Conservation (phyloP, 1,139 yeast species). For the Geotrichum cucujoidarum region DNA sequence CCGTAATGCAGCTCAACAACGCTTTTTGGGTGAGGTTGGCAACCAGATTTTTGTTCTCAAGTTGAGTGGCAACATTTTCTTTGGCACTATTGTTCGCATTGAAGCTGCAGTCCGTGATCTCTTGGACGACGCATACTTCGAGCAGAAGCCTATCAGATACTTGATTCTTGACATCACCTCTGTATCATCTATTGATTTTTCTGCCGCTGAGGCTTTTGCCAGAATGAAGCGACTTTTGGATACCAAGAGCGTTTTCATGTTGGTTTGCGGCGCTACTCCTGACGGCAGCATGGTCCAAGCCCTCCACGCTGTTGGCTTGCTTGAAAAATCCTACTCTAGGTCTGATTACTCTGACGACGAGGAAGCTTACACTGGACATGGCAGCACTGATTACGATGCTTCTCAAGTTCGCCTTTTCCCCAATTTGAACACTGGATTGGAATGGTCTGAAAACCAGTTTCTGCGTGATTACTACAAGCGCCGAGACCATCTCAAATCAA, state of each 20-base stretch:
- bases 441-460: constrained; percentile 94
- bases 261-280: constrained; percentile 73
- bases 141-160: constrained; percentile 61
- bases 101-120: constrained; percentile 67
- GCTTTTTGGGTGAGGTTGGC: constrained; percentile 79
- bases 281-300: constrained; percentile 52
- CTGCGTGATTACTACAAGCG: constrained; percentile 57
- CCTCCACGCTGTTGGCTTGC: constrained; percentile 65
- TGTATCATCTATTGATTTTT: constrained; percentile 80
- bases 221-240: constrained; percentile 74
- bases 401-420: constrained; percentile 56
- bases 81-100: constrained; percentile 91
- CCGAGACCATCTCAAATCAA: constrained; percentile 28
- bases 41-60: constrained; percentile 85
- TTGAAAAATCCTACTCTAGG: constrained; percentile 39
- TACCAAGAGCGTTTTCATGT: constrained; percentile 63
- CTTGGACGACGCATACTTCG: constrained; percentile 50
- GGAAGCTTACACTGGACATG: constrained; percentile 7
- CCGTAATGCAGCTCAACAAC: constrained; percentile 86
- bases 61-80: constrained; percentile 81
- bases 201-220: constrained; percentile 94
- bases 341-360: constrained; percentile 13
- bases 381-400: constrained; percentile 19
- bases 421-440: constrained; percentile 80
- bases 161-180: constrained; percentile 79